Base-by-base conservation (phyloP, 169 alveolate genomes). In the Eimeria brunetti region DNA sequence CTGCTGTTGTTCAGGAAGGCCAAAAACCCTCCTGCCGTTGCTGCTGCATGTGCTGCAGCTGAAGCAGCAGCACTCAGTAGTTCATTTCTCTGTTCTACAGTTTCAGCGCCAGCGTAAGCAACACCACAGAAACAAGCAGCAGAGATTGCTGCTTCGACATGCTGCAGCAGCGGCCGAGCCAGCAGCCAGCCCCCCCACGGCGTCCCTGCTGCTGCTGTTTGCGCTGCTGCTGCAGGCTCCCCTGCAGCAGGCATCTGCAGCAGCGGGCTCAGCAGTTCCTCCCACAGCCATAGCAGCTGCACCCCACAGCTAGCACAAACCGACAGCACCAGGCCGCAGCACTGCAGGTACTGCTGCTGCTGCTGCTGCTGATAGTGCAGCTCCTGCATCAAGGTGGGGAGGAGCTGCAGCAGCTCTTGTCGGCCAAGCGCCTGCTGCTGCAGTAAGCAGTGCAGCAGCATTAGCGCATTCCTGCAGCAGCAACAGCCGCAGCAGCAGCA, bases 151-250 rank as follows among this genome's bases (percentile, higher is more conserved):
- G 80, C n/a, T 85, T 85, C 49, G 27, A 60, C 60, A 60, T 85
- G 91, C 91, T 85, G 91, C 71, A 62, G 44, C 91, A 85, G 62
- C 14, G 91, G 91, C 44, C 91, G 81, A 58, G 81, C 58, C 78
- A 85, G 80, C 8, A 85, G 80, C 91, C 91, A 85, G 56, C 73
- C 75, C 38, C 91, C 91, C 91, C 91, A 85, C 2, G 75, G 91
- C 62, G 75, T 38, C 18, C 80, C 91, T 60, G 91, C 75, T 85
- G 91, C 91, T 85, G 80, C 80, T 36, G 80, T 58, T 58, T n/a
- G 58, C 36, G 75, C 41, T 58, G 80, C 91, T n/a, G 91, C 75
- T 56, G 56, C 86, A 76, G 86, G 62, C 16, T 22, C n/a, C 4
- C 24, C 71, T 38, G 80, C 64, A 60, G 64, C 62, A 58, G 80